Percentiles rank a stretch among this genome's conserved stretches.
These are phyloP conservation scores for Triangularia setosa DNA, from an alignment of 2,329 filamentous ascomycete species.

Conservation along the genomic window DNA sequence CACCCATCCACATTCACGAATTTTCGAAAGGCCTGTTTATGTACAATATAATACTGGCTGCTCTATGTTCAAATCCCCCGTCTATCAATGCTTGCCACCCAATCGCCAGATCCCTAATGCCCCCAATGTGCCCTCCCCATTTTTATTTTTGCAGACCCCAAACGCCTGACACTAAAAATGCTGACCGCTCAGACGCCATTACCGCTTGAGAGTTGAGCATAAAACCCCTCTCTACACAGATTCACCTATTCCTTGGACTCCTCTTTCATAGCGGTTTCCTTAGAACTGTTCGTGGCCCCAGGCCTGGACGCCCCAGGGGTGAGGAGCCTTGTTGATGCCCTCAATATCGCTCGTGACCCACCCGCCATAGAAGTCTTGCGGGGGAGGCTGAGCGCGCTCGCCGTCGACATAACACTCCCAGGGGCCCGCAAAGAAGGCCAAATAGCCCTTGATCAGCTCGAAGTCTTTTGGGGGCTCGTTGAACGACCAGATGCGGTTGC, in stretches of 20 bases:
- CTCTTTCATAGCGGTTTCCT: not conserved
- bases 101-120: not conserved
- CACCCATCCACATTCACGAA: not conserved
- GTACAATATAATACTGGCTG: not conserved
- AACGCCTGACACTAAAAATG: slow-evolving; percentile 1
- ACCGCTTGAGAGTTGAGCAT: not conserved
- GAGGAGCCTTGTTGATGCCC: slow-evolving; percentile 43
- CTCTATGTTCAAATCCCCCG: not conserved
- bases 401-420: slow-evolving; percentile 62
- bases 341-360: slow-evolving; percentile 61
- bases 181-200: not conserved
- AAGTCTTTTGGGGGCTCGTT: slow-evolving; percentile 50
- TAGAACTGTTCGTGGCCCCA: slow-evolving; percentile 18
- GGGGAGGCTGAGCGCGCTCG: slow-evolving; percentile 55
- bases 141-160: not conserved
- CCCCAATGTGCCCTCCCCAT: not conserved
- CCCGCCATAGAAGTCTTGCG: slow-evolving; percentile 61
- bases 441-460: slow-evolving; percentile 49
- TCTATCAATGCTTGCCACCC: not conserved
- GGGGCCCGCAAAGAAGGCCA: slow-evolving; percentile 58
- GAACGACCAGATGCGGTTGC: slow-evolving; percentile 57
- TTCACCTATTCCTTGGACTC: not conserved
- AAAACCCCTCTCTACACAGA: not conserved
- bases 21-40: not conserved
- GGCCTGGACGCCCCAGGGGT: slow-evolving; percentile 33